These are phyloP conservation scores for Saraca asoca DNA, from an alignment of 331 rosid species.

Conservation along the genomic window DNA sequence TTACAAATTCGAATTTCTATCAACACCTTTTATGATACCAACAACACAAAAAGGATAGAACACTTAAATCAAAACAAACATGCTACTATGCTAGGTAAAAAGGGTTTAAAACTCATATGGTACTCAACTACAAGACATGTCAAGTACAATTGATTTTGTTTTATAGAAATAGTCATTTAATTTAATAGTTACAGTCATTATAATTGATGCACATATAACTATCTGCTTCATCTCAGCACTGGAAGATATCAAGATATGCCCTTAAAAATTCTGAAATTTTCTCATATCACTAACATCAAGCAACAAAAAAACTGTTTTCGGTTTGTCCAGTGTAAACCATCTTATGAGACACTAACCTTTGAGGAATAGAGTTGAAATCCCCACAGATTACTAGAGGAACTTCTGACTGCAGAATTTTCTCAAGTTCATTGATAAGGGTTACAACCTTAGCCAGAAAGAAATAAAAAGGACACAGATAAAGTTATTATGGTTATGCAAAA, in stretches of 20 bases:
- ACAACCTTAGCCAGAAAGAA: conserved; percentile 30
- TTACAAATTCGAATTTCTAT: no score
- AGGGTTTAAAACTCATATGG: no score
- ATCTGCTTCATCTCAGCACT: neutral
- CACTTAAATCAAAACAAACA: no score
- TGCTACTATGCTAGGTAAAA: no score
- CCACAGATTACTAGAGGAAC: conserved; percentile 41
- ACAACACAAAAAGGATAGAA: no score
- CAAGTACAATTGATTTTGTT: neutral
- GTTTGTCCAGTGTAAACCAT: neutral
- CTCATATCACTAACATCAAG: neutral
- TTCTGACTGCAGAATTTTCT: conserved; percentile 18
- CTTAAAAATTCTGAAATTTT: neutral
- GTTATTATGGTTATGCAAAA: neutral
- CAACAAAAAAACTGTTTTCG: neutral
- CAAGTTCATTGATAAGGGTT: conserved; percentile 30
- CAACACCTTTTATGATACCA: no score
- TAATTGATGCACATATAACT: neutral
- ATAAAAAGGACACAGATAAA: neutral
- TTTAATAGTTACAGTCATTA: no score
- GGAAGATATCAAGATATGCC: neutral
- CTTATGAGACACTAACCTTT: conserved; percentile 25
- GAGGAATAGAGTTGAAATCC: conserved; percentile 37
- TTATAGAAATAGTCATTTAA: no score
- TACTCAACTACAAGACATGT: neutral